Evolutionary conservation across 805 yeast species (phyloP).

Genomic region (Tetrapisispora pingtungensis): DNA sequence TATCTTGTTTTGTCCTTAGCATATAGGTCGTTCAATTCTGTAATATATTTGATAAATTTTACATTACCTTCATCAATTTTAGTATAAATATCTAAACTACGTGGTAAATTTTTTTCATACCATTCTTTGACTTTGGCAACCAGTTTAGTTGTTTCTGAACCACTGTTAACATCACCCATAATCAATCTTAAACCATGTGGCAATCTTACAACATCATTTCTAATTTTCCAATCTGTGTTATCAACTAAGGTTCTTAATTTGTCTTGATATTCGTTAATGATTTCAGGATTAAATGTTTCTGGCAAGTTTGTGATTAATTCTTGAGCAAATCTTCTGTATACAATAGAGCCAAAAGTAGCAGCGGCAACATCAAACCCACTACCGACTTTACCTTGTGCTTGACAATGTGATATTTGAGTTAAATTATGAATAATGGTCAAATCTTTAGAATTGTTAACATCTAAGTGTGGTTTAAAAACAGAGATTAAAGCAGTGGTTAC

Average conservation of each 20-base stretch:
- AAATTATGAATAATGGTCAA: constrained; percentile 57
- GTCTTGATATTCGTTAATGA: constrained; percentile 17
- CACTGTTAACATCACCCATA: constrained; percentile 91
- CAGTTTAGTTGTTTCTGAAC: constrained; percentile 88
- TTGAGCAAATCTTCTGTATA: constrained; percentile 69
- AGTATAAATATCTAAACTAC: constrained; percentile 43
- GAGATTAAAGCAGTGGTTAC: constrained; percentile 60
- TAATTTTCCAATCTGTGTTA: constrained; percentile 49
- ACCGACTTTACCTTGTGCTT: constrained; percentile 91
- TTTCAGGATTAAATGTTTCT: constrained; percentile 5
- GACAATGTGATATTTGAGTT: constrained; percentile 83
- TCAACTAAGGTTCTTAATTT: constrained; percentile 33
- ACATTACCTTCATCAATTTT: constrained; percentile 50
- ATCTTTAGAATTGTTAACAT: constrained; percentile 18
- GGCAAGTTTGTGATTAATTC: constrained; percentile 34
- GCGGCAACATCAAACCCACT: constrained; percentile 97
- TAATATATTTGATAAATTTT: constrained; percentile 41
- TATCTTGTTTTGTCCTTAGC: constrained; percentile 31
- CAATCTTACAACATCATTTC: constrained; percentile 43
- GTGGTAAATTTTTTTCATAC: constrained; percentile 44
- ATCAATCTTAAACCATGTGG: constrained; percentile 62
- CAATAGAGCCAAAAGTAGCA: constrained; percentile 83
- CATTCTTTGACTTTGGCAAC: constrained; percentile 69
- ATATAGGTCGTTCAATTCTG: constrained; percentile 30
- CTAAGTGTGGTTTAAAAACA: constrained; percentile 31